These are phyloP conservation scores for Margaritispora aquatica DNA, from an alignment of 495 filamentous ascomycete species.

Conservation along the genomic window DNA sequence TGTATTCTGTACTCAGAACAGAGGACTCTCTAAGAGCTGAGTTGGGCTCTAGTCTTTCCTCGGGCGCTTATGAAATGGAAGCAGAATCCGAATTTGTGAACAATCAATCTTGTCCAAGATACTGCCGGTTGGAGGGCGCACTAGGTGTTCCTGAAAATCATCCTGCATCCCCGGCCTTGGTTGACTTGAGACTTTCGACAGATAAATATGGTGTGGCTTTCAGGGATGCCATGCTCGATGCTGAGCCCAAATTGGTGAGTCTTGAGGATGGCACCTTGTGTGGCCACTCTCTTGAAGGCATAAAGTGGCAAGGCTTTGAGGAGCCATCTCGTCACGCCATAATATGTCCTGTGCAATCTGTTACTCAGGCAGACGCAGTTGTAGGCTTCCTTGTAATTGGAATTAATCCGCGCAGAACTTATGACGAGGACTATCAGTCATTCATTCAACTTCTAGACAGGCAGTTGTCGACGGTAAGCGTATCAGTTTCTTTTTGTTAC, in stretches of 20 bases:
- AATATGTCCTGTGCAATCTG: constrained; percentile 40
- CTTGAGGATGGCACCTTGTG: constrained; percentile 9
- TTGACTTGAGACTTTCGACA: constrained; percentile 52
- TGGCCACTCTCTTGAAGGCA: constrained; percentile 28
- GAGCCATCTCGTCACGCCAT: constrained; percentile 56
- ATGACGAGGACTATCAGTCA: constrained; percentile 32
- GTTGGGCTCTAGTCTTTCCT: not conserved
- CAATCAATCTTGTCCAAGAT: constrained; percentile 5
- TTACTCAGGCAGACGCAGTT: constrained; percentile 27
- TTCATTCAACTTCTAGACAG: constrained; percentile 19
- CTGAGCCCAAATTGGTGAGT: constrained; percentile 28
- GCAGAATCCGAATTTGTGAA: constrained; percentile 1
- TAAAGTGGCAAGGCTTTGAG: constrained; percentile 48
- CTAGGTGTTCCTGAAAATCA: constrained; percentile 52
- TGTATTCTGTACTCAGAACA: constrained; percentile 46
- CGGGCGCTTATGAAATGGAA: not conserved
- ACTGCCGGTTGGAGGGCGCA: constrained; percentile 40
- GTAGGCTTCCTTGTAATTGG: constrained; percentile 39
- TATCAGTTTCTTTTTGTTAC: no score
- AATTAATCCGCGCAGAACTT: constrained; percentile 37
- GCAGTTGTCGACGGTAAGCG: constrained; percentile 13
- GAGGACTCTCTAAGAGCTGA: constrained; percentile 16
- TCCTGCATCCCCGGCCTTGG: constrained; percentile 16
- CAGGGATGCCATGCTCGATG: constrained; percentile 55
- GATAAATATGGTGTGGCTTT: constrained; percentile 60